Evolutionary conservation across 768 basidiomycete genomes (phyloP), one percentile per base, ranked within the genome.

Genomic region (Tubosaeta sp.): DNA sequence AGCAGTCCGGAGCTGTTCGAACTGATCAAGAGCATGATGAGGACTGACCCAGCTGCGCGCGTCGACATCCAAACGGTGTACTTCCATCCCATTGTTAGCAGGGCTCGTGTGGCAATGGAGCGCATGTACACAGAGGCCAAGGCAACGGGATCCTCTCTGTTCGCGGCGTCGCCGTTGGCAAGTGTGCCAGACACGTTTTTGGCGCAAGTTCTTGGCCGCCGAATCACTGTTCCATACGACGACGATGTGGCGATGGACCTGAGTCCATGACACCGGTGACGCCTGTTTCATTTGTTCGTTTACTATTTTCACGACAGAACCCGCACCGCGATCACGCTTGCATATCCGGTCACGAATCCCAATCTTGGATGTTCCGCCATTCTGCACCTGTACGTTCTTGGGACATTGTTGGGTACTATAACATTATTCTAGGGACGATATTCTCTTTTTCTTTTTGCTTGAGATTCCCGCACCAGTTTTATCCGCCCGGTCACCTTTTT

Each of bases 1-100:
- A 78, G 74, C 46, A 90, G 86, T 59, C 74, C 77, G 8, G 81
- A 84, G 63, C 73, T 95, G 52, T 73, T 86, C 52, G 73, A 70
- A 41, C 75, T 95, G 60, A 81, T 95, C 60, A 78, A 72, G 63
- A 74, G 76, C 54, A 88, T 94, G 83, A 88, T 95, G 83, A 81
- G 81, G 42, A 81, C 82, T 0, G 82, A 87, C 46, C 84, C 91
- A 3, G 71, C 65, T 9, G 60, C 70, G 48, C 85, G 93, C 17
- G 66, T 86, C 48, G 74, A 73, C 16, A 77, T 85, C 31, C 71
- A 75, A 43, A 77, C 72, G 39, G 76, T 93, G 38, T 79, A 77
- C 57, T 68, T 65, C 12, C 84, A 94, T 64, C 76, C 78, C 9
- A 76, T 89, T 26, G 81, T 95, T 19, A 60, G 69, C 48, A 78